phyloP scores from a whole-genome alignment of 164 flowering plant species.

The Tetrastigma voinierianum region DNA sequence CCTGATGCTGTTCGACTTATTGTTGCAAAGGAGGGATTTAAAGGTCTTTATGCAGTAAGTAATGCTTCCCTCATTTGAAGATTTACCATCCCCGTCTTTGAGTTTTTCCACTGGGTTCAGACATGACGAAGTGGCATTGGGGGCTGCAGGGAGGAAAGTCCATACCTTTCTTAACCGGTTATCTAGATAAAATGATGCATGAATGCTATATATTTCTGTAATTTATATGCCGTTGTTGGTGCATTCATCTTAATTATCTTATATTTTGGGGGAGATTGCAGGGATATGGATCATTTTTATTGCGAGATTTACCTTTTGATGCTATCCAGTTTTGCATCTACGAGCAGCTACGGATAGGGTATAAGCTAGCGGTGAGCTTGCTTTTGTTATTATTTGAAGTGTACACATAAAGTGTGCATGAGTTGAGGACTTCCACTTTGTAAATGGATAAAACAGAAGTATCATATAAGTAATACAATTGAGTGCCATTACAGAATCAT shows the following conservation, averaged over 20 bases:
- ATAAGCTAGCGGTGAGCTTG: slow-evolving; percentile 71
- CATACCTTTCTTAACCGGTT: too few relatives aligned
- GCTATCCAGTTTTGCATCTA: slow-evolving; percentile 96
- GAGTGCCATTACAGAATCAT: too few relatives aligned
- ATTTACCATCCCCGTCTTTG: not conserved
- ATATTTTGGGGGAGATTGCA: slow-evolving; percentile 16
- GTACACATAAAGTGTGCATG: too few relatives aligned
- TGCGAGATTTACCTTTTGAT: slow-evolving; percentile 97
- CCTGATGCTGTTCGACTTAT: slow-evolving; percentile 78
- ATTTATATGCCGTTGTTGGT: not conserved
- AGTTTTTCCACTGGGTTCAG: not conserved
- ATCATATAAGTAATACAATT: too few relatives aligned
- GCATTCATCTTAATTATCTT: slow-evolving; percentile 1
- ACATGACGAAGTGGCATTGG: too few relatives aligned
- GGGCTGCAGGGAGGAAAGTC: too few relatives aligned
- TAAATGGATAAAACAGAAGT: too few relatives aligned
- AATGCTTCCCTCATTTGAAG: not conserved
- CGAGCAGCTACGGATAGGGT: slow-evolving; percentile 94
- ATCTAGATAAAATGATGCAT: not conserved
- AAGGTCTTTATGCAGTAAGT: slow-evolving; percentile 87
- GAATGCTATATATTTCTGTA: not conserved
- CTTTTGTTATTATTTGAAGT: too few relatives aligned
- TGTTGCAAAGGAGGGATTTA: slow-evolving; percentile 76
- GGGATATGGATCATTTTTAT: slow-evolving; percentile 92
- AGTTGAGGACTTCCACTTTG: too few relatives aligned